phyloP scores from a whole-genome alignment of 179 eudicot genomes.

The Drosera spatulata region DNA sequence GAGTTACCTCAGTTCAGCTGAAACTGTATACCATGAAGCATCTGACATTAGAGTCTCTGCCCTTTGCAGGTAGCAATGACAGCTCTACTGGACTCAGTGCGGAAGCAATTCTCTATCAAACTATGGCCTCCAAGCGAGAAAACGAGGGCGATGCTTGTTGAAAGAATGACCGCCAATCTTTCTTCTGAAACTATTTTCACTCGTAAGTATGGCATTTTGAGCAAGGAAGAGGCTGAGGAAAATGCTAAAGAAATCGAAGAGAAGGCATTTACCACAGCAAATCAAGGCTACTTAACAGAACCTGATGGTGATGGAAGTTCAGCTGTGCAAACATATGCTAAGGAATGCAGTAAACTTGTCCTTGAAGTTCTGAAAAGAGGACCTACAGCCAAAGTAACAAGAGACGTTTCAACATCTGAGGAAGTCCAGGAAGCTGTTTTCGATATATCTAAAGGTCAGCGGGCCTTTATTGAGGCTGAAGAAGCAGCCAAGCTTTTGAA shows the following conservation, averaged over 20 bases:
- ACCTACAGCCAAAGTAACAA: conserved; percentile 14
- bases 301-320: conserved; percentile 16
- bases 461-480: conserved; percentile 60
- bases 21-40: no score
- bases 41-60: background rate
- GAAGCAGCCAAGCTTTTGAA: conserved; percentile 40
- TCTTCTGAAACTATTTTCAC: conserved; percentile 43
- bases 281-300: conserved; percentile 46
- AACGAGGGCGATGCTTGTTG: conserved; percentile 51
- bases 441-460: conserved; percentile 58
- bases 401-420: conserved; percentile 17
- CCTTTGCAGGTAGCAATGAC: conserved; percentile 7
- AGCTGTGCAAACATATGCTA: conserved; percentile 65
- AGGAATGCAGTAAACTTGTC: conserved; percentile 60
- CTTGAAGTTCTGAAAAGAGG: conserved; percentile 50
- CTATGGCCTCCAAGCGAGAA: conserved; percentile 72
- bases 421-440: conserved; percentile 25
- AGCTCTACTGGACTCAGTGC: conserved; percentile 22
- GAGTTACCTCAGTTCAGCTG: no score
- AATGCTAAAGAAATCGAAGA: conserved; percentile 48
- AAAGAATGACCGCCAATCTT: conserved; percentile 50
- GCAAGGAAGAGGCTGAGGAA: conserved; percentile 42
- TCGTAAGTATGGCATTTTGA: conserved; percentile 47
- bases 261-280: conserved; percentile 39
- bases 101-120: conserved; percentile 36